Percentiles rank a stretch among this genome's conserved stretches.
Evolutionary conservation across 108 stramenopile genomes (phyloP).

Genomic region (Stephanodiscus triporus): DNA sequence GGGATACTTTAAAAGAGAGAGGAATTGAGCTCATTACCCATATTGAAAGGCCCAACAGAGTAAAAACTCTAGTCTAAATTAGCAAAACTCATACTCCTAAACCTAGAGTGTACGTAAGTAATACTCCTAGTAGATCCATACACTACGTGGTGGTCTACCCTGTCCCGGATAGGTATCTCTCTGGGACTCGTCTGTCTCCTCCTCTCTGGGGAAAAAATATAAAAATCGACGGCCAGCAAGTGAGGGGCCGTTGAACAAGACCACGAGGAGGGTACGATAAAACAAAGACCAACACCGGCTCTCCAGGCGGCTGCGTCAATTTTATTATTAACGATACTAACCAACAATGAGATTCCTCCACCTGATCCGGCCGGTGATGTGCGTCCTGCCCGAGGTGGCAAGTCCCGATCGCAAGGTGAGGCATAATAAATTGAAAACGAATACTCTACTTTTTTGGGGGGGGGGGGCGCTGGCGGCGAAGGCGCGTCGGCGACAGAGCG

Average conservation of each 20-base stretch:
- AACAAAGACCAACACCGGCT: not conserved
- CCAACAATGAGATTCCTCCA: conserved; percentile 96
- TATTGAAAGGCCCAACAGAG: not conserved
- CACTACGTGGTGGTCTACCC: too few species aligned
- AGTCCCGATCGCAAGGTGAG: conserved; percentile 96
- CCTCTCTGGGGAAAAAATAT: not conserved
- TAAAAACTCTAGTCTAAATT: too few species aligned
- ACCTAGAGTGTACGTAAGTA: not conserved
- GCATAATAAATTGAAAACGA: not conserved
- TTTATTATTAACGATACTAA: not conserved
- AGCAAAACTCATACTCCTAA: not conserved
- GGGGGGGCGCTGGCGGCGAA: not conserved
- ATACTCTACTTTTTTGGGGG: not conserved
- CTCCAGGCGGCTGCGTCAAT: not conserved
- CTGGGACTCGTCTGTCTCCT: not conserved
- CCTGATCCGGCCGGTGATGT: conserved; percentile 97
- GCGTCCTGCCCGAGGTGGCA: conserved; percentile 97
- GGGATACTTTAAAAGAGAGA: not conserved
- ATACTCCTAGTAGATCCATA: too few species aligned
- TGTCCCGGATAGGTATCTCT: too few species aligned
- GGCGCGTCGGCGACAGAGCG: too few species aligned
- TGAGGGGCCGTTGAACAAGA: not conserved
- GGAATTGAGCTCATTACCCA: conserved; percentile 7
- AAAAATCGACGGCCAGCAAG: not conserved
- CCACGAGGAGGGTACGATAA: not conserved